Conservation (phyloP, 305 asterid species). For the Striga hermonthica region DNA sequence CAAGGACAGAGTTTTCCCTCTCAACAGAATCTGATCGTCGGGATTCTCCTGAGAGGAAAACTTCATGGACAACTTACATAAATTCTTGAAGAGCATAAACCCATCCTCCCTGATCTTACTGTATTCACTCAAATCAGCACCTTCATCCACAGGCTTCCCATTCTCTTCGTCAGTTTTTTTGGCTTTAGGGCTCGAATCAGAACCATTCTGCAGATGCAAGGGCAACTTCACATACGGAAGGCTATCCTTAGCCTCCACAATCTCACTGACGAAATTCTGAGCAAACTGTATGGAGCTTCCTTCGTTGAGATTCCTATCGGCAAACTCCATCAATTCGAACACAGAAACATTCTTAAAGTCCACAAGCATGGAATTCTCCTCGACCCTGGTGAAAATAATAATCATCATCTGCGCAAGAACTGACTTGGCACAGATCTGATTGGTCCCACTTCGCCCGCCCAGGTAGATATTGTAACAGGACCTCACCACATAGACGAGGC, state of each 20-base stretch:
- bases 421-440: conserved; percentile 97
- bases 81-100: conserved; percentile 79
- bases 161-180: conserved; percentile 31
- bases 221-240: conserved; percentile 41
- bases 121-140: conserved; percentile 50
- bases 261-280: conserved; percentile 71
- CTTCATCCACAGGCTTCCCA: conserved; percentile 29
- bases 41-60: conserved; percentile 80
- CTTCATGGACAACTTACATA: conserved; percentile 96
- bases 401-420: conserved; percentile 96
- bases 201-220: conserved; percentile 41
- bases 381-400: conserved; percentile 78
- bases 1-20: conserved; percentile 87
- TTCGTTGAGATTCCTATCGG: conserved; percentile 87
- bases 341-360: conserved; percentile 66
- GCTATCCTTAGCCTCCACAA: conserved; percentile 67
- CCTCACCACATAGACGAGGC: conserved; percentile 75
- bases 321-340: conserved; percentile 76
- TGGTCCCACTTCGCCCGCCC: conserved; percentile 91
- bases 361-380: conserved; percentile 58
- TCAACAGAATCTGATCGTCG: conserved; percentile 89
- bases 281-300: conserved; percentile 85
- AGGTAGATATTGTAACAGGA: conserved; percentile 93
- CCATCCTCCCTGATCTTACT: conserved; percentile 90
- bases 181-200: too few relatives aligned